phyloP scores from a whole-genome alignment of 2,329 filamentous ascomycete species.

The Fusarium haematococcum region DNA sequence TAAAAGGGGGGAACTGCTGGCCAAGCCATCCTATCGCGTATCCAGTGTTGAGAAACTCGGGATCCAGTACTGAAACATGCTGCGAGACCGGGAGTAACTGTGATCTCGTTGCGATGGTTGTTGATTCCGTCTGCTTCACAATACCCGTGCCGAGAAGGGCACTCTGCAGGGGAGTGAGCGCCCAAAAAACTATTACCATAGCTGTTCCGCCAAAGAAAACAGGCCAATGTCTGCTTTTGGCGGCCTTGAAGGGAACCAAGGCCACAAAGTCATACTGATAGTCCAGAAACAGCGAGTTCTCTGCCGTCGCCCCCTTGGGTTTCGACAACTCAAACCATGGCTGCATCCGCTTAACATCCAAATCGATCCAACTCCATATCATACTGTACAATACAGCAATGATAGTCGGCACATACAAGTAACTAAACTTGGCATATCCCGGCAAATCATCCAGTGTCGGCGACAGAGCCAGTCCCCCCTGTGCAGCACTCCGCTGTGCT shows the following conservation, averaged over 20 bases:
- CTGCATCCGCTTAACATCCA: constrained; percentile 69
- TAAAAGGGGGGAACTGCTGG: constrained; percentile 58
- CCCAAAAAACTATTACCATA: constrained; percentile 66
- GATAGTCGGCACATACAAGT: constrained; percentile 66
- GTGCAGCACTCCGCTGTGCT: constrained; percentile 50
- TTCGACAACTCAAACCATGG: constrained; percentile 70
- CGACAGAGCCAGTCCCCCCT: constrained; percentile 56
- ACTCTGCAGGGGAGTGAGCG: constrained; percentile 65
- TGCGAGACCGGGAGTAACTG: constrained; percentile 34
- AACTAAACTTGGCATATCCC: constrained; percentile 49
- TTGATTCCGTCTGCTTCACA: constrained; percentile 36
- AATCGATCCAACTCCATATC: constrained; percentile 69
- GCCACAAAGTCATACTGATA: constrained; percentile 62
- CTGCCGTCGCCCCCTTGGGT: constrained; percentile 53
- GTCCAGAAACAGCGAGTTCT: constrained; percentile 61
- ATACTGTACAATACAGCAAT: constrained; percentile 67
- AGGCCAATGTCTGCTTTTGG: constrained; percentile 54
- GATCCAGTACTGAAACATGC: constrained; percentile 46
- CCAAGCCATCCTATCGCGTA: constrained; percentile 61
- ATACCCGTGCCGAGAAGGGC: constrained; percentile 61
- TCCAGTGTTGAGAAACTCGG: constrained; percentile 55
- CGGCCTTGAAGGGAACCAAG: constrained; percentile 47
- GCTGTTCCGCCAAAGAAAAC: constrained; percentile 61
- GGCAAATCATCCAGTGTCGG: constrained; percentile 50
- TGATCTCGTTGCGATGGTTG: constrained; percentile 9